A percentile compares a stretch with the other conserved stretches of the same genome.
phyloP scores from a whole-genome alignment of 352 stramenopile genomes.

The Peronospora farinosa region DNA sequence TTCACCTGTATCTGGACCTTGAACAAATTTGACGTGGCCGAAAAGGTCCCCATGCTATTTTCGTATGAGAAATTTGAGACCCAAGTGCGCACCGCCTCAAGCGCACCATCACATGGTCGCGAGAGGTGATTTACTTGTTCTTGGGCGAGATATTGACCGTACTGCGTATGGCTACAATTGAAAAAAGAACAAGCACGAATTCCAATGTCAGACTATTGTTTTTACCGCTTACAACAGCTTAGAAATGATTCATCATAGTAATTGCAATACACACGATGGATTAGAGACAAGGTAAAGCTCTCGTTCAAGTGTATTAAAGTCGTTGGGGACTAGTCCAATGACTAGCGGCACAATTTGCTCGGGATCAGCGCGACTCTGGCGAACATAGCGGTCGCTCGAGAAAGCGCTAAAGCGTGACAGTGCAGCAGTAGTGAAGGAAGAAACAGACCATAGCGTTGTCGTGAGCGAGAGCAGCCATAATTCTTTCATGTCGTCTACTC shows the following conservation, averaged over 20 bases:
- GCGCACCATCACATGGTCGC: slow-evolving; percentile 31
- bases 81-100: slow-evolving; percentile 49
- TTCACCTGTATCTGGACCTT: slow-evolving; percentile 39
- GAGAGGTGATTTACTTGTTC: slow-evolving; percentile 42
- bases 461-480: slow-evolving; percentile 19
- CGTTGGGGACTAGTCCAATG: slow-evolving; percentile 39
- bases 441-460: slow-evolving; percentile 9
- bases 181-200: slow-evolving; percentile 1
- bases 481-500: slow-evolving; percentile 13
- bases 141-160: slow-evolving; percentile 44
- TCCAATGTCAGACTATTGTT: not conserved
- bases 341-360: slow-evolving; percentile 45
- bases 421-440: not conserved
- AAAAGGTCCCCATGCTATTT: slow-evolving; percentile 31
- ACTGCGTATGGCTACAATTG: slow-evolving; percentile 34
- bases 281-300: slow-evolving; percentile 49
- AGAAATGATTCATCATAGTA: not conserved
- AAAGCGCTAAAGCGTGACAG: slow-evolving; percentile 24
- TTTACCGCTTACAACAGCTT: not conserved
- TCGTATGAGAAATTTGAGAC: slow-evolving; percentile 18
- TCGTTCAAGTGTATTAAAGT: slow-evolving; percentile 50
- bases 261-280: slow-evolving; percentile 38
- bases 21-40: slow-evolving; percentile 36
- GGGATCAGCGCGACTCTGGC: slow-evolving; percentile 25
- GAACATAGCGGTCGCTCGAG: slow-evolving; percentile 31